These are phyloP conservation scores for Euphrasia arctica DNA, from an alignment of 305 asterid genomes.

Conservation along the genomic window DNA sequence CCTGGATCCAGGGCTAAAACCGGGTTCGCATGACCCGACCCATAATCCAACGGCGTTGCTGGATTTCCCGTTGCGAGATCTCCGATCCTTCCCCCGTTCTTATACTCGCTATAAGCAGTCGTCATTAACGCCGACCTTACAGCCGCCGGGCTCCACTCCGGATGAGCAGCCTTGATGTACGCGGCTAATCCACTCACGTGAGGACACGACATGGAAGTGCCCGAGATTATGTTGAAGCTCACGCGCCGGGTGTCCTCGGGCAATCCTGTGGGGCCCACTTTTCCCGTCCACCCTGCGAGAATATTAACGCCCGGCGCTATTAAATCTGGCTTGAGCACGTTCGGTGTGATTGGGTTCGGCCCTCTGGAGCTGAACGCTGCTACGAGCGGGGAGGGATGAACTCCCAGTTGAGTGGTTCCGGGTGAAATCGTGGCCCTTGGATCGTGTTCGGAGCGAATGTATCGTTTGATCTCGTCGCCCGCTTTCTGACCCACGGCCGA, in stretches of 20 bases:
- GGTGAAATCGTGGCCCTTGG: slow-evolving; percentile 49
- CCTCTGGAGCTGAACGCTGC: slow-evolving; percentile 82
- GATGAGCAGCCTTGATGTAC: slow-evolving; percentile 53
- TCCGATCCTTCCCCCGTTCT: slow-evolving; percentile 47
- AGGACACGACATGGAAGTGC: slow-evolving; percentile 91
- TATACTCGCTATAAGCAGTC: slow-evolving; percentile 56
- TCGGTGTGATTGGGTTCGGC: slow-evolving; percentile 63
- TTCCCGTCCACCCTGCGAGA: slow-evolving; percentile 69
- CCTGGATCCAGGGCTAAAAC: slow-evolving; percentile 63
- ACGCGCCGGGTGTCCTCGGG: slow-evolving; percentile 53
- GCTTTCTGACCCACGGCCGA: slow-evolving; percentile 60
- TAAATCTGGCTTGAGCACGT: slow-evolving; percentile 63
- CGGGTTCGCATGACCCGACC: slow-evolving; percentile 71
- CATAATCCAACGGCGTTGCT: slow-evolving; percentile 59
- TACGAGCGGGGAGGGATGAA: slow-evolving; percentile 72
- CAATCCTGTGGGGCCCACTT: slow-evolving; percentile 59
- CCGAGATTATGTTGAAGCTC: slow-evolving; percentile 58
- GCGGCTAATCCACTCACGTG: slow-evolving; percentile 76
- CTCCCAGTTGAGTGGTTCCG: slow-evolving; percentile 53
- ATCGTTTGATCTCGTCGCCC: slow-evolving; percentile 48
- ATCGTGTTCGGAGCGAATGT: slow-evolving; percentile 36
- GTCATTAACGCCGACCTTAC: slow-evolving; percentile 75
- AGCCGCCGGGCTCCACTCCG: slow-evolving; percentile 77
- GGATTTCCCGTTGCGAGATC: slow-evolving; percentile 56
- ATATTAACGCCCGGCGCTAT: slow-evolving; percentile 75